Percentiles rank a stretch among this genome's conserved stretches.
phyloP scores from a whole-genome alignment of 2,329 filamentous ascomycete species.

The Fusarium sacchari region DNA sequence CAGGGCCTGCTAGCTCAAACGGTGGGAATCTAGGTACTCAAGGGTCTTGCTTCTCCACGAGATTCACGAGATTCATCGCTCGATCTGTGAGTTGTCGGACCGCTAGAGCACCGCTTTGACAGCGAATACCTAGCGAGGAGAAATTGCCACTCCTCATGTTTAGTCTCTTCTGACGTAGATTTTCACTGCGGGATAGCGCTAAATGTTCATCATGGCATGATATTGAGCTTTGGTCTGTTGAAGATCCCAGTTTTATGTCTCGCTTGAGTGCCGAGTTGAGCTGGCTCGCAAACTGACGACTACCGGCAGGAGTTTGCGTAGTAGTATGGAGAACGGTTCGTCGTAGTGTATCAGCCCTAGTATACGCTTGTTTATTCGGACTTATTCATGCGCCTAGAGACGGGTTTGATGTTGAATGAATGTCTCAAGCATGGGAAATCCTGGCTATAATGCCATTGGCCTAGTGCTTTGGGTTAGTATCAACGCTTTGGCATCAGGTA shows the following conservation, averaged over 20 bases:
- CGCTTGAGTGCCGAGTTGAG: constrained; percentile 23
- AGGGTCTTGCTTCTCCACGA: constrained; percentile 22
- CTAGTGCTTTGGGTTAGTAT: background rate
- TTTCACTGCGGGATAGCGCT: constrained; percentile 7
- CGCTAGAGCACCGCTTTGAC: constrained; percentile 28
- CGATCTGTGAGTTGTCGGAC: constrained; percentile 35
- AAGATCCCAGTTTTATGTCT: constrained; percentile 25
- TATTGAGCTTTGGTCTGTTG: constrained; percentile 25
- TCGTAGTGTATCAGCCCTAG: constrained; percentile 16
- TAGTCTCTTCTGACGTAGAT: constrained; percentile 13
- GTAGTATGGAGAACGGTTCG: constrained; percentile 12
- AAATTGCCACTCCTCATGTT: constrained; percentile 22
- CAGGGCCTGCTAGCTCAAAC: constrained; percentile 1
- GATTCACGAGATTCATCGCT: constrained; percentile 34
- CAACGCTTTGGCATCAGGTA: constrained; percentile 3
- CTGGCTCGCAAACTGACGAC: constrained; percentile 10
- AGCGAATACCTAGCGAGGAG: constrained; percentile 19
- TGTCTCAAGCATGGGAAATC: constrained; percentile 13
- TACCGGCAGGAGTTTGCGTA: constrained; percentile 29
- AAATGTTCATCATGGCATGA: constrained; percentile 33
- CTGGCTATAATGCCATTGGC: constrained; percentile 3
- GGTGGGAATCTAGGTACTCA: background rate
- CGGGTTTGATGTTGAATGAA: constrained; percentile 7
- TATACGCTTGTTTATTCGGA: constrained; percentile 9
- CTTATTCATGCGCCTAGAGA: constrained; percentile 23